Percentiles rank a stretch among this genome's conserved stretches.
phyloP scores from a whole-genome alignment of 805 yeast genomes.

The Kuraishia floccosa region DNA sequence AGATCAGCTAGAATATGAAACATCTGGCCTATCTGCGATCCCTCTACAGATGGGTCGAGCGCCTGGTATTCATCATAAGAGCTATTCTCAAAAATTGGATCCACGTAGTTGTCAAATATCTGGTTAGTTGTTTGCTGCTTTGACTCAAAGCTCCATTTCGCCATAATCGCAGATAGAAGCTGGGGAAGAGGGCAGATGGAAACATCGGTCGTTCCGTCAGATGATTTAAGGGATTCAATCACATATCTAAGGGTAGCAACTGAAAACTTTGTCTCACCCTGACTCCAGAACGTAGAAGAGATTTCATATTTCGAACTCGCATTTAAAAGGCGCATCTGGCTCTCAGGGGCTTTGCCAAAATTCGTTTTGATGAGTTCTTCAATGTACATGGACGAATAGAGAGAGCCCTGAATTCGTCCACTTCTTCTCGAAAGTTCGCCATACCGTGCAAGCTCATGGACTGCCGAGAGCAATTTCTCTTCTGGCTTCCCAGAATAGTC shows the following conservation, averaged over 20 bases:
- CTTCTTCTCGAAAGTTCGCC: constrained; percentile 26
- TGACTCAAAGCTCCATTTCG: neutral
- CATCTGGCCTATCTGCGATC: constrained; percentile 28
- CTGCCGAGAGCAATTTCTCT: constrained; percentile 11
- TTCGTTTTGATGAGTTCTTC: constrained; percentile 20
- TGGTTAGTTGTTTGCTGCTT: neutral
- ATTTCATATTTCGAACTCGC: constrained; percentile 29
- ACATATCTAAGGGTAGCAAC: constrained; percentile 37
- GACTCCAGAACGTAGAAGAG: constrained; percentile 58
- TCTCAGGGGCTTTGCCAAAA: neutral
- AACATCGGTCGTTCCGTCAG: too few species aligned
- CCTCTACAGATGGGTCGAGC: too few species aligned
- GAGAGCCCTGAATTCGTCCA: constrained; percentile 33
- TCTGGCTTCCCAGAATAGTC: too few species aligned
- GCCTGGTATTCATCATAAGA: too few species aligned
- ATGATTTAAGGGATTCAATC: too few species aligned
- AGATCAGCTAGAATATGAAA: constrained; percentile 59
- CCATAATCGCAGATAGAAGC: neutral
- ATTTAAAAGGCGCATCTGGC: constrained; percentile 3
- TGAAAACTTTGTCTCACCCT: constrained; percentile 44
- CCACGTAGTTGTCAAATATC: neutral
- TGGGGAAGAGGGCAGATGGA: too few species aligned
- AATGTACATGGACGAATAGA: constrained; percentile 35
- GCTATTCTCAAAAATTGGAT: too few species aligned
- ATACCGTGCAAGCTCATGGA: constrained; percentile 28